These are phyloP conservation scores for Phoma herbarum DNA, from an alignment of 2,329 filamentous ascomycete genomes.

Conservation along the genomic window DNA sequence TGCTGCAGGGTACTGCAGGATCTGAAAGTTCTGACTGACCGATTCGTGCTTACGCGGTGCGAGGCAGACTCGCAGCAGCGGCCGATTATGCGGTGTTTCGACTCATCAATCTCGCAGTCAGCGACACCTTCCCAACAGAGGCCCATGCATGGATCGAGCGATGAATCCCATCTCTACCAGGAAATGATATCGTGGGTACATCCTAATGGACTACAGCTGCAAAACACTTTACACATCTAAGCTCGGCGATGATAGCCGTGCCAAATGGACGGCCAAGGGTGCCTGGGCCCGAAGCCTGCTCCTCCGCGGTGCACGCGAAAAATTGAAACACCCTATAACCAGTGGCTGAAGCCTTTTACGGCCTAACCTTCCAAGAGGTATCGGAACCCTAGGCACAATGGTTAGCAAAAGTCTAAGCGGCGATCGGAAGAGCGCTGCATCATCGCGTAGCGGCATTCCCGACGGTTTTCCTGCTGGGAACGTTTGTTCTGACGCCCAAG, in stretches of 20 bases:
- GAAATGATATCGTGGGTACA: slow-evolving; percentile 5
- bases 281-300: neutral
- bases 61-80: neutral
- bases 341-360: neutral
- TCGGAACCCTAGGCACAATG: neutral
- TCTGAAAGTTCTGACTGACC: slow-evolving; percentile 33
- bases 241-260: neutral
- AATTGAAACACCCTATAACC: neutral
- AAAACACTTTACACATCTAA: slow-evolving; percentile 4
- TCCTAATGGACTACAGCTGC: neutral
- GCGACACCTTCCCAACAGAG: neutral
- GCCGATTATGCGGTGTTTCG: neutral
- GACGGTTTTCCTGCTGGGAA: neutral
- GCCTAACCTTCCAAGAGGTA: neutral
- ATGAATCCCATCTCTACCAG: neutral
- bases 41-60: slow-evolving; percentile 20
- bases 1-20: slow-evolving; percentile 37
- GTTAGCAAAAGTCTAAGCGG: neutral
- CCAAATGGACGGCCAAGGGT: neutral
- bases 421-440: neutral
- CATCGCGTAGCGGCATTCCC: neutral
- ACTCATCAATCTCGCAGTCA: neutral
- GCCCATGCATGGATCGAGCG: neutral
- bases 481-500: neutral
- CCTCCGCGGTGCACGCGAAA: neutral